Evolutionary conservation across 257 asterid species (phyloP), one percentile per base, ranked within the genome.

Genomic region (Buddleja alternifolia): DNA sequence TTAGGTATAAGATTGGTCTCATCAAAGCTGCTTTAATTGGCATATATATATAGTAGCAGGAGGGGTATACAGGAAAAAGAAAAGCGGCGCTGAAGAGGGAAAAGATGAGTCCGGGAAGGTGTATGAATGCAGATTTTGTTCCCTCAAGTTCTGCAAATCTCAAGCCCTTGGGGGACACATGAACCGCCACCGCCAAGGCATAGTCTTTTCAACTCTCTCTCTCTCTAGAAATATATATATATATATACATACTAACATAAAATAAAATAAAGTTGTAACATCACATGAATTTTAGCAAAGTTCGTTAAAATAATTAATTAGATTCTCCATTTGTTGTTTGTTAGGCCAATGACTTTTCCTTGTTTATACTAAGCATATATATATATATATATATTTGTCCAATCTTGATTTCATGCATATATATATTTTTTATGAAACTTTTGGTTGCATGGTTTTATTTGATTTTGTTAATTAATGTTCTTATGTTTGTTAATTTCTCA

Each of bases 161-260:
- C 98, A 93, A 90, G 98, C 98, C 60, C 97, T 93, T 9, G 98
- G 98, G 51, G 98, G 98, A 72, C 98, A 93, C 80, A 93, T 93
- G 98, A 93, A 93, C 75, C 97, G 98, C 89, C 98, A 93, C 76
- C 96, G 98, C 79, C 96, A 90, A 89, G 98, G 98, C 79, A 78
- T 21, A 37, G 52, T 61, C 54, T 44, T 66, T 32, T 73, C 68
- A 23, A 41, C 25, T 25, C 47, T 41, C 70, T 51, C 67, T 59
- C 23, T 14, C 14, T 41, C 60, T 20, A 10, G 3, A n/a, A 15
- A 25, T 32, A 17, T 32, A 21, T 63, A 40, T 19, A 60, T 41
- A 6, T 20, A 4, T 48, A 25, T 3, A 9, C 6, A 19, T n/a
- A 23, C 1, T 19, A 6, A 2, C 7, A 20, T 58, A 8, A 15